A percentile compares a stretch with the other conserved stretches of the same genome.
These are phyloP conservation scores for Fragaria vesca DNA, from an alignment of 306 rosid species.

Conservation along the genomic window DNA sequence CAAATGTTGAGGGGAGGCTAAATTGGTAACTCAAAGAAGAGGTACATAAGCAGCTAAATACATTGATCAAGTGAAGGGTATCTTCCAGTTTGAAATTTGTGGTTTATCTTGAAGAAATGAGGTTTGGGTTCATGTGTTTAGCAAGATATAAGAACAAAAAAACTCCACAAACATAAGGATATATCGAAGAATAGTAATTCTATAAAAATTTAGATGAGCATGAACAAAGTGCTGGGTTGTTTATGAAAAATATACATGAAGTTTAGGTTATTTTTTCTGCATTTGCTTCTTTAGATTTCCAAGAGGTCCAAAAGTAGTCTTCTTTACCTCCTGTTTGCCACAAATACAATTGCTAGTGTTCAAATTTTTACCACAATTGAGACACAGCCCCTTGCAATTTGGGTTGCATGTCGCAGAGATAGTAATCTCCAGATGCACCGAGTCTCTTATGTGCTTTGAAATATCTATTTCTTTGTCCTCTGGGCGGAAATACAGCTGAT, in stretches of 20 bases:
- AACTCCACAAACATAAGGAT: neutral
- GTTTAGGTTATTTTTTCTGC: conserved; percentile 29
- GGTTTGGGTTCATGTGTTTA: neutral
- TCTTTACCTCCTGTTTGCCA: conserved; percentile 40
- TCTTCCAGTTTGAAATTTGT: neutral
- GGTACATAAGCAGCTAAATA: neutral
- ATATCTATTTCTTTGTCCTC: conserved; percentile 71
- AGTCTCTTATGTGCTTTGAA: conserved; percentile 87
- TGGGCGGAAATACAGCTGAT: conserved; percentile 66
- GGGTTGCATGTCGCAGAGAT: conserved; percentile 62
- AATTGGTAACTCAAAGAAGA: neutral
- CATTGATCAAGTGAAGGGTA: neutral
- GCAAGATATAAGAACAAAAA: neutral
- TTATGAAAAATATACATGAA: neutral
- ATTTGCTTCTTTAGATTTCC: conserved; percentile 62
- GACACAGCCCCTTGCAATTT: conserved; percentile 76
- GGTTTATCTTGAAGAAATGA: neutral
- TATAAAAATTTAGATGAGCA: neutral
- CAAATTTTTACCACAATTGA: conserved; percentile 71
- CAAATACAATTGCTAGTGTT: conserved; percentile 67
- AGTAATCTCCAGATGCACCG: conserved; percentile 78
- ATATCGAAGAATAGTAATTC: neutral
- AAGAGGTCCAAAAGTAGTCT: conserved; percentile 57
- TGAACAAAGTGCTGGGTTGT: neutral
- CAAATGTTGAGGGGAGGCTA: neutral